These are phyloP conservation scores for Coprinopsis cinerea DNA, from an alignment of 768 basidiomycete species.

Conservation along the genomic window DNA sequence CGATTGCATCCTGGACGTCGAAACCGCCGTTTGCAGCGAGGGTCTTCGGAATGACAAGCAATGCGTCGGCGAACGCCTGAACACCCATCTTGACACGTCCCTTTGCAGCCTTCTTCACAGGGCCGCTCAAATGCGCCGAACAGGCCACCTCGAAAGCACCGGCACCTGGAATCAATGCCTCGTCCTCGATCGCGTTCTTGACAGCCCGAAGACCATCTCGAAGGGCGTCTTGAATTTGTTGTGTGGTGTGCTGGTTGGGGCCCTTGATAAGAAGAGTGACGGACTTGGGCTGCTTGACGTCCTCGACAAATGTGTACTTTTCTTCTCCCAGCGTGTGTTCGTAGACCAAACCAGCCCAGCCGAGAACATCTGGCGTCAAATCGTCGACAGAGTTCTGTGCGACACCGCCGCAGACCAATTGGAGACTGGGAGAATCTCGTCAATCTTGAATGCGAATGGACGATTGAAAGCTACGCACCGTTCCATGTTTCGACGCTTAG, in stretches of 20 bases:
- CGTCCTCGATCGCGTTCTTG: constrained; percentile 95
- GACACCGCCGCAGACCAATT: constrained; percentile 89
- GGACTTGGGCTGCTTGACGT: constrained; percentile 91
- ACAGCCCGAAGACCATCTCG: constrained; percentile 94
- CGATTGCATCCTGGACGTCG: constrained; percentile 93
- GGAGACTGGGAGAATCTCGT: constrained; percentile 48
- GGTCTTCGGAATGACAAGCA: constrained; percentile 94
- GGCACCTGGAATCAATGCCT: constrained; percentile 85
- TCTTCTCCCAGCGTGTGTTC: constrained; percentile 99
- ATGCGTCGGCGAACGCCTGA: constrained; percentile 92
- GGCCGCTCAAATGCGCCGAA: constrained; percentile 72
- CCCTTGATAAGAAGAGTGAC: constrained; percentile 98
- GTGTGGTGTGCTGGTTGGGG: constrained; percentile 92
- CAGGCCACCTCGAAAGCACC: constrained; percentile 97
- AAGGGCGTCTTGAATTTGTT: constrained; percentile 97
- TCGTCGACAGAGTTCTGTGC: constrained; percentile 99
- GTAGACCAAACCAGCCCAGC: constrained; percentile 98
- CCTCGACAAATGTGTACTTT: constrained; percentile 96
- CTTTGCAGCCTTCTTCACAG: constrained; percentile 81
- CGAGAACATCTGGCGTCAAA: constrained; percentile 82
- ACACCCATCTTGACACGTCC: constrained; percentile 97
- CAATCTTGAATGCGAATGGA: constrained; percentile 2
- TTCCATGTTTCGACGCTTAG: constrained; percentile 99
- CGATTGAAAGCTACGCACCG: constrained; percentile 43
- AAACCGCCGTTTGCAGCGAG: constrained; percentile 94